Conservation (phyloP, 2,329 filamentous ascomycete genomes). For the Fusarium circinatum region DNA sequence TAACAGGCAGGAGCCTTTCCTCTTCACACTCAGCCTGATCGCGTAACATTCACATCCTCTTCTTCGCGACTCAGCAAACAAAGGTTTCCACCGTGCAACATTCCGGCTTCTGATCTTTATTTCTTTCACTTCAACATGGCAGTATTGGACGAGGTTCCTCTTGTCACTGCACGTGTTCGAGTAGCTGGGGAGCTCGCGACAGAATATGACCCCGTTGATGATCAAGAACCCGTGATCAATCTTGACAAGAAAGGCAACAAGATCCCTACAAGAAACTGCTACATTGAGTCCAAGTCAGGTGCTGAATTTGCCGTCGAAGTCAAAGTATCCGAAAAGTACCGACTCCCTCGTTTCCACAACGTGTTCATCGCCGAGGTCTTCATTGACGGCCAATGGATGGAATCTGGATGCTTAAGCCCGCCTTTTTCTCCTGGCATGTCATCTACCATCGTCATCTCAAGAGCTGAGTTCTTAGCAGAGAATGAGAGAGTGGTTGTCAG, state of each 20-base stretch:
- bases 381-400: conserved; percentile 29
- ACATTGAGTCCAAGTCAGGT: conserved; percentile 40
- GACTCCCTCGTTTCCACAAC: not conserved
- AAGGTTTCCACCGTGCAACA: accelerated
- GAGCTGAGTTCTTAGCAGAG: not conserved
- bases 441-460: not conserved
- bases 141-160: conserved; percentile 27
- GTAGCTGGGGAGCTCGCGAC: conserved; percentile 32
- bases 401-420: accelerated
- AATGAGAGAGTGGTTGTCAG: not conserved
- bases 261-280: conserved; percentile 12
- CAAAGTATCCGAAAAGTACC: not conserved
- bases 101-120: not conserved
- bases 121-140: conserved; percentile 28
- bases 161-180: conserved; percentile 25
- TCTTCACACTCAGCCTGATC: not conserved
- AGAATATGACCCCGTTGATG: conserved; percentile 30
- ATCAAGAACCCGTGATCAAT: not conserved
- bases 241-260: not conserved
- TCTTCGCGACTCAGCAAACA: not conserved
- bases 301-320: conserved; percentile 30
- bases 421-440: not conserved
- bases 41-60: too few species aligned
- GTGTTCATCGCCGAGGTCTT: accelerated
- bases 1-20: not conserved